A percentile compares a stretch with the other conserved stretches of the same genome.
Conservation (phyloP, 805 yeast genomes). For the Wickerhamiella nectarea region DNA sequence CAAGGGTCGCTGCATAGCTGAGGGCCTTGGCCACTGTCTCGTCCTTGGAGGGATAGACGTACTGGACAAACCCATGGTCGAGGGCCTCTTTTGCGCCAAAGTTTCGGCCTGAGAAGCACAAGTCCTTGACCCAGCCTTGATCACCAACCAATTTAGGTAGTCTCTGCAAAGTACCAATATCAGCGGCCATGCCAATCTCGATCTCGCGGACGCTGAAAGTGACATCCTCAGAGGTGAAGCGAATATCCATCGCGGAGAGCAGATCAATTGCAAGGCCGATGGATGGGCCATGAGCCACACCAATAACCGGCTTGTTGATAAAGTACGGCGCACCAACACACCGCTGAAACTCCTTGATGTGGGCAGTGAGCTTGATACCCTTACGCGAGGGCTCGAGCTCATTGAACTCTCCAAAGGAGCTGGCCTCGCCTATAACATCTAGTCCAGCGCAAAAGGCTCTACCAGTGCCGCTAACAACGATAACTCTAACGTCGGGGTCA, state of each 20-base stretch:
- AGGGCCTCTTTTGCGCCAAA: slow-evolving; percentile 45
- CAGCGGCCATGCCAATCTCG: slow-evolving; percentile 62
- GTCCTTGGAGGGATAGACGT: slow-evolving; percentile 33
- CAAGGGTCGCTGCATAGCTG: slow-evolving; percentile 36
- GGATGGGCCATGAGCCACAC: slow-evolving; percentile 48
- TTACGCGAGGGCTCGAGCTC: slow-evolving; percentile 22
- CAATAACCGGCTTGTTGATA: slow-evolving; percentile 41
- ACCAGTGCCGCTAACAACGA: slow-evolving; percentile 45
- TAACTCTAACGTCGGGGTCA: slow-evolving; percentile 35
- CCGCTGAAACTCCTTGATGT: slow-evolving; percentile 45
- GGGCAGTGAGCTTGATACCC: slow-evolving; percentile 25
- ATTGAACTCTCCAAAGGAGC: slow-evolving; percentile 12
- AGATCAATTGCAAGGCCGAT: slow-evolving; percentile 62
- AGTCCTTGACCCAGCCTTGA: slow-evolving; percentile 43
- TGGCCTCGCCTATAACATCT: slow-evolving; percentile 32
- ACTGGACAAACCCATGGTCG: slow-evolving; percentile 39
- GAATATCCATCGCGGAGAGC: slow-evolving; percentile 42
- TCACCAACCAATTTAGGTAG: slow-evolving; percentile 41
- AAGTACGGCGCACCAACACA: slow-evolving; percentile 29
- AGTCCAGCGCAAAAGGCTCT: slow-evolving; percentile 53
- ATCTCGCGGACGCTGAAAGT: slow-evolving; percentile 53
- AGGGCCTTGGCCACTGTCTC: slow-evolving; percentile 38
- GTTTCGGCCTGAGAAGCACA: slow-evolving; percentile 46
- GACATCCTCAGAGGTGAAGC: slow-evolving; percentile 41
- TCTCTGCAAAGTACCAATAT: slow-evolving; percentile 65